phyloP scores from a whole-genome alignment of 2,329 filamentous ascomycete species.

The Aspergillus sp. region DNA sequence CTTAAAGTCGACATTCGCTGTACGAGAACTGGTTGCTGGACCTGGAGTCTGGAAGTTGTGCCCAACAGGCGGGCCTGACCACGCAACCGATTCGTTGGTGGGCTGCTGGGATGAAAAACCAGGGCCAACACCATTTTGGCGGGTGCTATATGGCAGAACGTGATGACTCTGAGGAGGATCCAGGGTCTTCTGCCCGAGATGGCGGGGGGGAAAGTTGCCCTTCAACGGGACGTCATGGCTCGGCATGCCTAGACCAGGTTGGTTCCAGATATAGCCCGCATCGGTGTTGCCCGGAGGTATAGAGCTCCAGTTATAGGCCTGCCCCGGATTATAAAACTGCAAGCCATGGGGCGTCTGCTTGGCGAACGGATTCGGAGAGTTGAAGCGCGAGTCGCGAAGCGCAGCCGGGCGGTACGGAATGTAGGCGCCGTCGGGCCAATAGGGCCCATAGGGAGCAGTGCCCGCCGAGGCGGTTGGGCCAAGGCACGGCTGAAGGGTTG shows the following conservation, averaged over 20 bases:
- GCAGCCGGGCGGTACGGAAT: conserved; percentile 52
- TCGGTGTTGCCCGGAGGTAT: conserved; percentile 19
- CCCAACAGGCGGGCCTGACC: conserved; percentile 14
- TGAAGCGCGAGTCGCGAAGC: conserved; percentile 44
- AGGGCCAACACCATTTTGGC: conserved; percentile 12
- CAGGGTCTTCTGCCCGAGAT: conserved; percentile 25
- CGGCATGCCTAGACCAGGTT: conserved; percentile 16
- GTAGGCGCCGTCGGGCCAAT: conserved; percentile 55
- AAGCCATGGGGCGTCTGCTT: conserved; percentile 13
- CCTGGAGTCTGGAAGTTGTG: conserved; percentile 15
- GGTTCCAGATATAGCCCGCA: conserved; percentile 23
- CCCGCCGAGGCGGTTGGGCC: conserved; percentile 51
- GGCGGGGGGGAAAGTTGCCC: conserved; percentile 28
- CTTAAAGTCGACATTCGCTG: conserved; percentile 48
- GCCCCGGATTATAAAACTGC: conserved; percentile 21
- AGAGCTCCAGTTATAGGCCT: conserved; percentile 19
- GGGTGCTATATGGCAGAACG: conserved; percentile 19
- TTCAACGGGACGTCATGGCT: conserved; percentile 23
- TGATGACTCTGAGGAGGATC: conserved; percentile 19
- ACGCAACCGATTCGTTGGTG: conserved; percentile 16
- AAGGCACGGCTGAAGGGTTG: conserved; percentile 47
- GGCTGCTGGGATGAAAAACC: conserved; percentile 11
- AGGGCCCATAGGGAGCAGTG: conserved; percentile 50
- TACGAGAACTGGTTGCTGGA: conserved; percentile 14
- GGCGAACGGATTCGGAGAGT: conserved; percentile 16